Conservation (phyloP, 352 stramenopile species). For the Pythium biforme region DNA sequence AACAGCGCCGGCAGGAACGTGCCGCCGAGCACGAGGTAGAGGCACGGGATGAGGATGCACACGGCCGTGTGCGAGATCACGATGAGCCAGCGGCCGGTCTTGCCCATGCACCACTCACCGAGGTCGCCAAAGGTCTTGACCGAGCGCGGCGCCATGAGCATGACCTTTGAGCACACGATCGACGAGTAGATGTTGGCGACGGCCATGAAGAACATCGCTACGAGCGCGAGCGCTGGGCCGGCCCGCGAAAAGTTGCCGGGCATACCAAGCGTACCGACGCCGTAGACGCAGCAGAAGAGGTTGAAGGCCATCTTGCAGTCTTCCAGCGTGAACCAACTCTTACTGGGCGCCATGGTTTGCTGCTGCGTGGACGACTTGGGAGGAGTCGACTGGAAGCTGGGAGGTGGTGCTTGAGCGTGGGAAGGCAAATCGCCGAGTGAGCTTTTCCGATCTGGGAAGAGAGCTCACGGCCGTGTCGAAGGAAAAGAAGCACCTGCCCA, state of each 20-base stretch:
- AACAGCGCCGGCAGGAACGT: constrained; percentile 52
- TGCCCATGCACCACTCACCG: constrained; percentile 37
- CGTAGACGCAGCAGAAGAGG: constrained; percentile 38
- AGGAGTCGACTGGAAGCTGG: background rate
- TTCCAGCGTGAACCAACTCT: constrained; percentile 30
- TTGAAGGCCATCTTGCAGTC: constrained; percentile 34
- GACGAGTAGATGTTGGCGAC: constrained; percentile 36
- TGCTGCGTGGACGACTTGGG: background rate
- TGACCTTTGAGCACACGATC: constrained; percentile 29
- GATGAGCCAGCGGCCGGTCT: constrained; percentile 26
- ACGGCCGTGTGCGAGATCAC: constrained; percentile 27
- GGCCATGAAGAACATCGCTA: constrained; percentile 39
- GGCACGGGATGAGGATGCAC: constrained; percentile 28
- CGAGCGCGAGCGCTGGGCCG: constrained; percentile 22
- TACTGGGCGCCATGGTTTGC: constrained; percentile 12
- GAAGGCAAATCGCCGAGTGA: constrained; percentile 21
- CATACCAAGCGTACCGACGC: constrained; percentile 42
- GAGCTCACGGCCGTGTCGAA: background rate
- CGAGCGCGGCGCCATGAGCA: constrained; percentile 30
- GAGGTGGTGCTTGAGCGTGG: constrained; percentile 3
- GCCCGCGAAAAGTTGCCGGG: constrained; percentile 38
- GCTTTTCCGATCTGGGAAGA: background rate
- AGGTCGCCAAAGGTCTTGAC: constrained; percentile 40
- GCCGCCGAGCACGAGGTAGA: constrained; percentile 56
- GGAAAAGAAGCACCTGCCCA: background rate